A percentile compares a stretch with the other conserved stretches of the same genome.
Evolutionary conservation across 306 rosid genomes (phyloP).

Genomic region (Begonia peltatifolia): DNA sequence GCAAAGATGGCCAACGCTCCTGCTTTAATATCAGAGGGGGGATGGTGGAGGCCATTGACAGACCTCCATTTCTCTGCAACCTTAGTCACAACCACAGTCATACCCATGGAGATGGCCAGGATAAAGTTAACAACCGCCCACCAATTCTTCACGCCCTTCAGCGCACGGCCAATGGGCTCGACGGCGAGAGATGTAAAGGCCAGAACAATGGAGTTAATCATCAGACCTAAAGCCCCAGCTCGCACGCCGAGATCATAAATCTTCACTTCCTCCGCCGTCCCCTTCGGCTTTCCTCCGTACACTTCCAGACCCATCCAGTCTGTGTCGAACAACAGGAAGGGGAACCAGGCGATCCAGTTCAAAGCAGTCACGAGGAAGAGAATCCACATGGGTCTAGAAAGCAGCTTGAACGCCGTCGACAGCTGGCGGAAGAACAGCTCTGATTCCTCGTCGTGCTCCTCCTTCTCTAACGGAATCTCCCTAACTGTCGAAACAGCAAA

Average conservation of each 20-base stretch:
- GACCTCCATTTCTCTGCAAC: slow-evolving; percentile 22
- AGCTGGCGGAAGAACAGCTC: slow-evolving; percentile 14
- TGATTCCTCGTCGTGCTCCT: neutral
- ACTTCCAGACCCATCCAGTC: slow-evolving; percentile 97
- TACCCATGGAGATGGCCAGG: slow-evolving; percentile 29
- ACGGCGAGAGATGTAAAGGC: slow-evolving; percentile 44
- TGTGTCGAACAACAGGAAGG: slow-evolving; percentile 69
- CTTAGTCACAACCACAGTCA: slow-evolving; percentile 55
- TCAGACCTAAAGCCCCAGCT: slow-evolving; percentile 58
- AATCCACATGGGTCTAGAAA: slow-evolving; percentile 61
- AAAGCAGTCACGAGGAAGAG: slow-evolving; percentile 63
- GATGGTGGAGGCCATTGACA: slow-evolving; percentile 8
- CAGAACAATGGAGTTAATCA: slow-evolving; percentile 60
- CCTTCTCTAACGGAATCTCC: slow-evolving; percentile 10
- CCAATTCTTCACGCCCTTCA: slow-evolving; percentile 55
- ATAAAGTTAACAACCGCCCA: slow-evolving; percentile 78
- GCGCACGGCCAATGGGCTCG: slow-evolving; percentile 28
- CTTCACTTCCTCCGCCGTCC: slow-evolving; percentile 19
- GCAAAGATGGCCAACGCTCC: slow-evolving; percentile 68
- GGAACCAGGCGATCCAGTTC: slow-evolving; percentile 91
- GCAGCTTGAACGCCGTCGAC: slow-evolving; percentile 33
- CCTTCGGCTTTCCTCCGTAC: slow-evolving; percentile 40
- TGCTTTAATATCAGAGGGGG: slow-evolving; percentile 24
- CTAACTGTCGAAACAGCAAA: slow-evolving; percentile 28
- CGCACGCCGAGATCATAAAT: slow-evolving; percentile 52